Percentiles rank a stretch among this genome's conserved stretches.
phyloP scores from a whole-genome alignment of 805 yeast species.

The Jamesozyma hellenica region DNA sequence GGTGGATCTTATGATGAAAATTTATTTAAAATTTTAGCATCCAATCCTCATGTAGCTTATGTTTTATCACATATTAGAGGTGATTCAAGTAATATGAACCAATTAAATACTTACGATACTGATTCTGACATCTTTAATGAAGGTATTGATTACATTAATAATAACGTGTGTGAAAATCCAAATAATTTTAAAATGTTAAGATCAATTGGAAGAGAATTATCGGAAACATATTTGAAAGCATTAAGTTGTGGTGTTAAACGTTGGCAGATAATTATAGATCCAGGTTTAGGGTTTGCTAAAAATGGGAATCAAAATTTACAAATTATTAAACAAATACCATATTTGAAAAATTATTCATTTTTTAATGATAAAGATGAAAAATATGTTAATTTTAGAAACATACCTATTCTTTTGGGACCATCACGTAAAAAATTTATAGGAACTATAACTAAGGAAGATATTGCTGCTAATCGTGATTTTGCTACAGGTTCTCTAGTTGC shows the following conservation, averaged over 20 bases:
- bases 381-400: conserved; percentile 25
- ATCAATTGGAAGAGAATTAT: conserved; percentile 58
- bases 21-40: conserved; percentile 63
- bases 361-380: conserved; percentile 11
- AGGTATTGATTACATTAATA: conserved; percentile 14
- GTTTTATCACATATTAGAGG: conserved; percentile 83
- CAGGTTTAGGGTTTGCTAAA: conserved; percentile 97
- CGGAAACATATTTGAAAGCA: conserved; percentile 46
- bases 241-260: conserved; percentile 53
- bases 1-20: conserved; percentile 62
- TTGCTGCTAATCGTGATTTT: conserved; percentile 51
- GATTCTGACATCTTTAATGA: conserved; percentile 19
- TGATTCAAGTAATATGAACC: conserved; percentile 60
- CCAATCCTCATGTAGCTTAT: conserved; percentile 57
- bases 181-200: conserved; percentile 18
- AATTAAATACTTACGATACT: conserved; percentile 43
- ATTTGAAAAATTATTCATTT: conserved; percentile 39
- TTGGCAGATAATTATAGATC: conserved; percentile 90
- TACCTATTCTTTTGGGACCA: conserved; percentile 76
- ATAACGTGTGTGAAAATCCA: not conserved
- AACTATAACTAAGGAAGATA: conserved; percentile 46
- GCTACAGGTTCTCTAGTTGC: conserved; percentile 72
- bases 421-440: conserved; percentile 86
- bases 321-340: conserved; percentile 42
- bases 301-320: conserved; percentile 56